Evolutionary conservation across 495 filamentous ascomycete species (phyloP), one percentile per base, ranked within the genome.

Genomic region (Penicillium chermesinum): DNA sequence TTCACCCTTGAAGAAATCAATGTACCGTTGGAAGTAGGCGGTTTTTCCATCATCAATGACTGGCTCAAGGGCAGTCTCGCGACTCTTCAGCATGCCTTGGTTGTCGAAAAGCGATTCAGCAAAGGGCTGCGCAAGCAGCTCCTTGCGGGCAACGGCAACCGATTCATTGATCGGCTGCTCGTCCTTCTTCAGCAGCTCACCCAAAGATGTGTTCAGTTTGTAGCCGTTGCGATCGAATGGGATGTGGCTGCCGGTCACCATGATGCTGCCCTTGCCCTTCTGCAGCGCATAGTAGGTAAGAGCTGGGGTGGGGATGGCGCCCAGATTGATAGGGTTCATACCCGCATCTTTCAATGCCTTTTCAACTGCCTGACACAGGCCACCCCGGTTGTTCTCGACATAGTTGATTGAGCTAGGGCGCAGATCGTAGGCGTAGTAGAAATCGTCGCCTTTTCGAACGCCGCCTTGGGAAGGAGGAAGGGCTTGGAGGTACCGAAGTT

Each of bases 141-240:
- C 33, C 20, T 53, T 46, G 4, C 61, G 52, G 17, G 37, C 33
- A 17, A 25, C 14, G 17, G 36, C 48, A 15, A 64, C 61, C 15
- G 51, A 44, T n/a, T 52, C 42, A 22, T 57, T 57, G 42, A 64
- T 64, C 13, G 58, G 61, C 42, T 58, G 46, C 39, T 64, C 61
- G 30, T 61, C 37, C 49, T 61, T 49, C 46, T 64, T 64, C 44
- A 61, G 30, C 25, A 64, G 48, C 46, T 64, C 61, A 0, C 61
- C 61, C 16, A 53, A 42, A 34, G 49, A 61, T 13, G 61, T 61
- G 39, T 64, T 64, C 9, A 61, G 39, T 32, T 64, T 61, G 44
- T 64, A 64, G n/a, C 61, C 61, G 36, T 64, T 64, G 30, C 61
- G 61, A 38, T 64, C 61, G 41, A 64, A 64, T 1, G 61, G 61